phyloP scores from a whole-genome alignment of 2,329 filamentous ascomycete genomes.

The Penicillium sp. region DNA sequence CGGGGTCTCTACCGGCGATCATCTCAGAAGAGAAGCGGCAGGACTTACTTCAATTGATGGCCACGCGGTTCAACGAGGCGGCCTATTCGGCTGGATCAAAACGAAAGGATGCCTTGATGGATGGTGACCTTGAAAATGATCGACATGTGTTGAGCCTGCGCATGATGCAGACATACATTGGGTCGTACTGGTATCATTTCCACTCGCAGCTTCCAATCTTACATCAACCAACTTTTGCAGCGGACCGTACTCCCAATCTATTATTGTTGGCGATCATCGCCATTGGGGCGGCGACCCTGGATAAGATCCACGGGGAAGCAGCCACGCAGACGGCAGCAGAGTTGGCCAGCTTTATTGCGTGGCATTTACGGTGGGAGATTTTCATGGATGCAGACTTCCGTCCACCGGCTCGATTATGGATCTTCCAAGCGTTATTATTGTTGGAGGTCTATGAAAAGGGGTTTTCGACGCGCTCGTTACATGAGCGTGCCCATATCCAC shows the following conservation, averaged over 20 bases:
- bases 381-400: slow-evolving; percentile 87
- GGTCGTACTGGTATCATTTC: slow-evolving; percentile 91
- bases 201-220: slow-evolving; percentile 91
- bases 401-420: slow-evolving; percentile 89
- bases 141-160: slow-evolving; percentile 67
- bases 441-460: slow-evolving; percentile 96
- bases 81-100: slow-evolving; percentile 67
- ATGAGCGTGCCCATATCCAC: slow-evolving; percentile 93
- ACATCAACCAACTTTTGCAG: slow-evolving; percentile 87
- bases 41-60: slow-evolving; percentile 76
- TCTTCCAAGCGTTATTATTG: slow-evolving; percentile 84
- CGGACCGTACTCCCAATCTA: slow-evolving; percentile 77
- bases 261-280: slow-evolving; percentile 84
- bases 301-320: slow-evolving; percentile 70
- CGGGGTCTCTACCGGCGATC: slow-evolving; percentile 68
- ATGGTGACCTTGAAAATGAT: slow-evolving; percentile 64
- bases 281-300: slow-evolving; percentile 83
- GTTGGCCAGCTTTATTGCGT: slow-evolving; percentile 82
- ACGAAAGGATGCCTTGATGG: slow-evolving; percentile 68
- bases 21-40: slow-evolving; percentile 83
- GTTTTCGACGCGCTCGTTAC: slow-evolving; percentile 85
- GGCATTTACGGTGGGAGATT: slow-evolving; percentile 91
- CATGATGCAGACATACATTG: slow-evolving; percentile 94
- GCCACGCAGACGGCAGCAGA: slow-evolving; percentile 71
- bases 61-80: slow-evolving; percentile 72